Base-by-base conservation (phyloP, 1,284 basidiomycete species). In the Puccinia polysora region DNA sequence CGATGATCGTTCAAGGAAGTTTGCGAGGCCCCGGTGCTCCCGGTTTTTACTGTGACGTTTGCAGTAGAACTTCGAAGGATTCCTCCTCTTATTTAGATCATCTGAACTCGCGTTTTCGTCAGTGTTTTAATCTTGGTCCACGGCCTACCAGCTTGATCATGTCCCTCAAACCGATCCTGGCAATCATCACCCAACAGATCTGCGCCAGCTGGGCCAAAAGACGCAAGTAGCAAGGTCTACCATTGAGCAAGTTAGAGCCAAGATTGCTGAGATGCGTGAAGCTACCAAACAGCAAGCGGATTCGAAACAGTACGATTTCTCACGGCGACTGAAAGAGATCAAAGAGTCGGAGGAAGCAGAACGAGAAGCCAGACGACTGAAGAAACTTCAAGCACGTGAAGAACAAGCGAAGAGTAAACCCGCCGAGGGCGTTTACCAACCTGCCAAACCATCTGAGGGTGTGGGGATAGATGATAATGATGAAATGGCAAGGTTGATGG, bases 81-180 rank as follows among this genome's bases (percentile, higher is more conserved):
- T 94, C 88, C 73, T 85, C 88, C 30, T 89, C 87, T 1, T 98
- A 97, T 79, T 83, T 99, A 62, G 95, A 98, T 80, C 96, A 99
- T 80, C 86, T 99, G 72, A 99, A 98, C 80, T 88, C 90, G 59
- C 85, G 93, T 82, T 87, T 87, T 74, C 96, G 93, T 96, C 80
- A 79, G 38, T 47, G n/a, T 38, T 56, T 43, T 59, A n/a, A 2
- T 50, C 20, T 72, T 18, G 52, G 28, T 50, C n/a, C 71, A 65
- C 76, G 28, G 77, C 34, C 28, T 15, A 45, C 10, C 30, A 64
- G 7, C 40, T 28, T 20, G 36, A 4, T 30, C 23, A 18, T 20
- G 28, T 12, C 15, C 32, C 20, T 1, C 49, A 8, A 25, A 25
- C 47, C 10, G n/a, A 30, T 32, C 59, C 60, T 34, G 30, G 10